Evolutionary conservation across 2,329 filamentous ascomycete genomes (phyloP), one percentile per base, ranked within the genome.

Genomic region (Calonectria pteridis): DNA sequence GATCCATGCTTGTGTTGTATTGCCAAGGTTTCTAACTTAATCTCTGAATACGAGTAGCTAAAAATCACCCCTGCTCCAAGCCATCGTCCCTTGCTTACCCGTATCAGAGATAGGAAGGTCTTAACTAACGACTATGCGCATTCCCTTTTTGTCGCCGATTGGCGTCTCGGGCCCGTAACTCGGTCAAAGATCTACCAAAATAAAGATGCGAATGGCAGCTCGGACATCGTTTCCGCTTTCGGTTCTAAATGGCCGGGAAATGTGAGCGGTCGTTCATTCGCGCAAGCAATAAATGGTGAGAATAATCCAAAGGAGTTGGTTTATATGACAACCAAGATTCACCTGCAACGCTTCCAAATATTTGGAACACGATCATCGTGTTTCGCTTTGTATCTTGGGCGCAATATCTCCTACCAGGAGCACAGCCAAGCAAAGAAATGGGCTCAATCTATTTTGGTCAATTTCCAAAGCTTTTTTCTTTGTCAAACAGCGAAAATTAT

Each of bases 91-190:
- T 26, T 26, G 55, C 23, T 18, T 40, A 14, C 6, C 55, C 33
- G 33, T 23, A 28, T 62, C 55, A 62, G 43, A 62, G 43, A 62
- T 40, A 62, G 55, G 55, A 62, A 62, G 55, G 55, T 62, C 55
- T 33, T 37, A 40, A 40, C 16, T 62, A 40, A 13, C 29, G 18
- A 40, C n/a, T 37, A 26, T 62, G 55, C 13, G 23, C 35, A 26
- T 40, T 14, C 14, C 6, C 14, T 28, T 40, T 40, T 40, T 37
- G 14, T 20, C 33, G 18, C 40, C 40, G 13, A 35, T 62, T 62
- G 35, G 33, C 33, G 23, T 11, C 4, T 26, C 31, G 7, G 14
- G 35, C 7, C 14, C 55, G n/a, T 6, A 13, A 2, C 23, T 20
- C 20, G 55, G 35, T n/a, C 33, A 14, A 18, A 40, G 55, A 20